Evolutionary conservation across 1,139 yeast species (phyloP), one percentile per base, ranked within the genome.

Genomic region (Candida tetrigidarum): DNA sequence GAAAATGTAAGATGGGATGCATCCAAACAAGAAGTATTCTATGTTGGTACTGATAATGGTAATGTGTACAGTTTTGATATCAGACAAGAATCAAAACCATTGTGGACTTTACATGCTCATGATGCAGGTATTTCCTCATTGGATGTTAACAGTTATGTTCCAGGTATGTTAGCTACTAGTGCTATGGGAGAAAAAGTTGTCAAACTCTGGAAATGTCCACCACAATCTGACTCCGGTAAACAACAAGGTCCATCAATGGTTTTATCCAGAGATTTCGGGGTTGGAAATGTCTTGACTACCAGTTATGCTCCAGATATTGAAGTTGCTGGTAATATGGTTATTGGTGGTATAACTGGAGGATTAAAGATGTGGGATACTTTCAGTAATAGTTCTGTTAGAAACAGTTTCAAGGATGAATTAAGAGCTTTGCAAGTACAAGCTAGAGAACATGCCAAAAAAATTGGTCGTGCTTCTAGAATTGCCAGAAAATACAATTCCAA

Each of bases 71-170:
- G 95, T 52, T 92, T 87, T 58, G 99, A 93, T 66, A 85, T 89
- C 39, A 82, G 97, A 63, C 80, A 74, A 41, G 76, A 74, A 37
- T 74, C 78, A 43, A 81, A 78, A 54, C 91, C 97, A 20, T 60
- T 93, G 32, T 93, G 99, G 99, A 89, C 96, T 5, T 76, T 93
- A 58, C 97, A 95, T 68, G 99, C 99, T 2, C 99, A 93, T 64
- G 98, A 93, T 67, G 82, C 96, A 4, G 97, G 96, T 48, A 86
- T 93, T 49, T 86, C 97, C 9, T 78, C 95, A 3, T 78, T 95
- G 56, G 86, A 85, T 56, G 78, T 85, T 38, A 91, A 89, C 65
- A 62, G 66, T 27, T 78, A 74, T 60, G 66, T 90, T 40, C 85
- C 86, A 22, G 96, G 96, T 14, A 72, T 88, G 76, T 67, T 93